Evolutionary conservation across 2,329 filamentous ascomycete species (phyloP), one percentile per base, ranked within the genome.

Genomic region (Fusarium keratoplasticum): DNA sequence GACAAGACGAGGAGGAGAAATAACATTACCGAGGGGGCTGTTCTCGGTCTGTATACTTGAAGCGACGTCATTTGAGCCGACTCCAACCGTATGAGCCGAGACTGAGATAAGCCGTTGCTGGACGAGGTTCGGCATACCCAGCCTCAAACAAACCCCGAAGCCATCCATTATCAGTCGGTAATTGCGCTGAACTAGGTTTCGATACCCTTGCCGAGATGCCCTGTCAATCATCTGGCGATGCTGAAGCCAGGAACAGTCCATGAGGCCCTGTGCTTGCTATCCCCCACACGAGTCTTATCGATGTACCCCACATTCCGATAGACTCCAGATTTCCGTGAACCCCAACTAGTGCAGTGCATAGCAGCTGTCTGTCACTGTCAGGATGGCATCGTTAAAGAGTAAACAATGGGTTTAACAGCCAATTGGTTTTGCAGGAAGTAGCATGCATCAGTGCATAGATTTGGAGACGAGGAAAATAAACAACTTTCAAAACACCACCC

Each of bases 41-140:
- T 71, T 61, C 62, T 66, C 47, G 33, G 66, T 71, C 62, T 70
- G 57, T 66, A 69, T 72, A 70, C 58, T 64, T 74, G 67, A 67
- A 75, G 72, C 78, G 77, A 78, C 76, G 76, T 77, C 76, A 78
- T 78, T 76, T 80, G 77, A 80, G 79, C 79, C 79, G 79, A 80
- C 71, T 75, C 69, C 79, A 80, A 73, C 79, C 77, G 79, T 69
- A 59, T 64, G 65, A 73, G 77, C 77, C 77, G 77, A 78, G 70
- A 36, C 33, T 61, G 25, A 61, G 70, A 72, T 78, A 77, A 79
- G 77, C 77, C 77, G 77, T 59, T 69, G 54, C 47, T 76, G 70
- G 73, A 78, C 76, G 75, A 76, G 61, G 55, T 71, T 76, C 77
- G 76, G 71, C 69, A 70, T 54, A 22, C 38, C 58, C 50, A 69